A percentile compares a stretch with the other conserved stretches of the same genome.
phyloP scores from a whole-genome alignment of 2,329 filamentous ascomycete genomes.

The Fusarium acutatum region DNA sequence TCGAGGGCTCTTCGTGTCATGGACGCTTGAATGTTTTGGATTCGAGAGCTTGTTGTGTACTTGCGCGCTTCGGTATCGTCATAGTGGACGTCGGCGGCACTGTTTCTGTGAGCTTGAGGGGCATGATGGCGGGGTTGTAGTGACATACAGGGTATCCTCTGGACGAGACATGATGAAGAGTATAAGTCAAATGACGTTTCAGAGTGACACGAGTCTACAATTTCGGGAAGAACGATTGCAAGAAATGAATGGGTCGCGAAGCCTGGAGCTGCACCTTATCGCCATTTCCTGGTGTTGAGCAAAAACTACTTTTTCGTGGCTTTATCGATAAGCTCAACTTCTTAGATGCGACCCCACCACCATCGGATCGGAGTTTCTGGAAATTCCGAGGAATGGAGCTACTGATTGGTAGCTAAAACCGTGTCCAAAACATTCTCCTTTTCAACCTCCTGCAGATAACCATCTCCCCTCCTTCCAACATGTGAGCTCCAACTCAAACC shows the following conservation, averaged over 20 bases:
- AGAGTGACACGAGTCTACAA: accelerated
- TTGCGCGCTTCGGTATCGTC: constrained; percentile 95
- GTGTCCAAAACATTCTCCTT: constrained; percentile 29
- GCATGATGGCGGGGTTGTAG: constrained; percentile 30
- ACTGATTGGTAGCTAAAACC: constrained; percentile 36
- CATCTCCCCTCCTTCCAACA: constrained; percentile 23
- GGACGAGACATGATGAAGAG: constrained; percentile 85
- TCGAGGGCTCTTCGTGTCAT: constrained; percentile 96
- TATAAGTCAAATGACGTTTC: neutral
- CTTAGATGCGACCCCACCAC: neutral
- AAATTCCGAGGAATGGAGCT: neutral
- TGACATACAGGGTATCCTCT: constrained; percentile 85
- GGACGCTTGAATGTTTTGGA: constrained; percentile 91
- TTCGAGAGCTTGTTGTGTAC: constrained; percentile 96
- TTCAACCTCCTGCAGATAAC: constrained; percentile 10
- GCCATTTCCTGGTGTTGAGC: constrained; percentile 20
- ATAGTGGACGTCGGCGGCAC: constrained; percentile 96
- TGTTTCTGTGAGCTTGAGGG: constrained; percentile 50
- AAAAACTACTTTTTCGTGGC: constrained; percentile 41
- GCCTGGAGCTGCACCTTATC: constrained; percentile 9
- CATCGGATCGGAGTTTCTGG: neutral
- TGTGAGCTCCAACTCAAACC: constrained; percentile 33
- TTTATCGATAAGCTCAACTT: constrained; percentile 38
- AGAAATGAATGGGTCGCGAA: neutral
- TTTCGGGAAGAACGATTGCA: accelerated